These are phyloP conservation scores for Teratosphaeriaceae sp. DNA, from an alignment of 2,329 filamentous ascomycete species.

Conservation along the genomic window DNA sequence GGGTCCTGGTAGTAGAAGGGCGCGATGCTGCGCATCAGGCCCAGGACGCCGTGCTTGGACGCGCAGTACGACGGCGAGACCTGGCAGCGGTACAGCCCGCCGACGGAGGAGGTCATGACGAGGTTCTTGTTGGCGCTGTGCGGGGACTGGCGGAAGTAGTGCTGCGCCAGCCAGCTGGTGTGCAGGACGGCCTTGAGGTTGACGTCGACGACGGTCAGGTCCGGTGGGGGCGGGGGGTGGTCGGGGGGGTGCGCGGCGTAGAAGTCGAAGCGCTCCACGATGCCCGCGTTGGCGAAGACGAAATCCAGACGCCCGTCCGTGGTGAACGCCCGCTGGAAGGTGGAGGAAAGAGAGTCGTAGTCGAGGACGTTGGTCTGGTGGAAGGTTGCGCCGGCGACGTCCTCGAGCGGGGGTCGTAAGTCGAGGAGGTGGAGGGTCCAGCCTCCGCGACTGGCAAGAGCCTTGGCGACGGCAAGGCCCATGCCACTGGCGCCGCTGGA, in stretches of 20 bases:
- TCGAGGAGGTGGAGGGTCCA: constrained; percentile 39
- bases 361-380: constrained; percentile 34
- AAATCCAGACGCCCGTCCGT: constrained; percentile 35
- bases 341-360: constrained; percentile 29
- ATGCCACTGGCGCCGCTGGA: constrained; percentile 33
- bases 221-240: constrained; percentile 20
- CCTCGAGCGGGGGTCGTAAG: constrained; percentile 28
- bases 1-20: constrained; percentile 7
- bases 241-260: constrained; percentile 27
- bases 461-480: constrained; percentile 37
- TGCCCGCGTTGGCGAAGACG: constrained; percentile 44
- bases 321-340: constrained; percentile 35
- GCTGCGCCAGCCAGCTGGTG: constrained; percentile 30
- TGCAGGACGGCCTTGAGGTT: constrained; percentile 33
- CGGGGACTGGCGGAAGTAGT: constrained; percentile 27
- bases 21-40: constrained; percentile 6
- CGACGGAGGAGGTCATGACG: constrained; percentile 10
- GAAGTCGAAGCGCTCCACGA: constrained; percentile 37
- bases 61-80: constrained; percentile 14
- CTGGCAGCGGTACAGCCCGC: constrained; percentile 12
- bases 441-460: constrained; percentile 29
- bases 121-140: constrained; percentile 10
- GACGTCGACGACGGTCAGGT: constrained; percentile 32
- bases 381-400: constrained; percentile 31
- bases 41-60: constrained; percentile 6